Percentiles rank a stretch among this genome's conserved stretches.
These are phyloP conservation scores for Podaxis mareebaensis DNA, from an alignment of 768 basidiomycete genomes.

Conservation along the genomic window DNA sequence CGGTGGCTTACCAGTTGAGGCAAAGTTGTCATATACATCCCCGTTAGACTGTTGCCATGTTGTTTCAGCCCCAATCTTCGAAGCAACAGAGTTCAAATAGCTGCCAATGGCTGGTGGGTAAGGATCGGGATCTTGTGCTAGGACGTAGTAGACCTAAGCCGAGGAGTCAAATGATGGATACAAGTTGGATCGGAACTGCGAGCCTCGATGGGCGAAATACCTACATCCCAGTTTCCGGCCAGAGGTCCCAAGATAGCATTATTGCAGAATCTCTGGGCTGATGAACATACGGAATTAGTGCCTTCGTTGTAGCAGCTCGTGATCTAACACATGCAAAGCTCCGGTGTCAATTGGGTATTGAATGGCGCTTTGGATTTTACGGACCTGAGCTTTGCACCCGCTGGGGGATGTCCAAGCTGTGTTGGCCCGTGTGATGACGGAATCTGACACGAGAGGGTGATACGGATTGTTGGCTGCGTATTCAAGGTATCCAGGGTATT, in stretches of 20 bases:
- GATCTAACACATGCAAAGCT: slow-evolving; percentile 36
- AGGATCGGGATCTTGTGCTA: slow-evolving; percentile 39
- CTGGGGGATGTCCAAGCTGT: slow-evolving; percentile 38
- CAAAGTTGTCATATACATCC: slow-evolving; percentile 48
- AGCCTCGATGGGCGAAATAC: slow-evolving; percentile 9
- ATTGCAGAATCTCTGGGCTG: slow-evolving; percentile 62
- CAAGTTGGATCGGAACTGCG: background rate
- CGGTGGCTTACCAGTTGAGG: slow-evolving; percentile 37
- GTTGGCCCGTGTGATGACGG: slow-evolving; percentile 43
- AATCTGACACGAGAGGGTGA: slow-evolving; percentile 48
- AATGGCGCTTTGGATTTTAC: background rate
- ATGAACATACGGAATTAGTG: slow-evolving; percentile 50
- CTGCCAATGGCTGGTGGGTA: slow-evolving; percentile 46
- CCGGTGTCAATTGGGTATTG: background rate
- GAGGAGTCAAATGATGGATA: background rate
- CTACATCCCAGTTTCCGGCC: slow-evolving; percentile 54
- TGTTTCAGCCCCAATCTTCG: slow-evolving; percentile 44
- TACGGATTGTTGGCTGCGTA: slow-evolving; percentile 61
- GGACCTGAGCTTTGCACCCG: slow-evolving; percentile 54
- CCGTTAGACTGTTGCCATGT: slow-evolving; percentile 41
- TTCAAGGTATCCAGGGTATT: slow-evolving; percentile 59
- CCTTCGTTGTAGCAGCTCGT: slow-evolving; percentile 50
- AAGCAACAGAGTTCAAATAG: slow-evolving; percentile 30
- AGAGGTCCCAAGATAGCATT: slow-evolving; percentile 52
- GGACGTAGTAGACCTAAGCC: slow-evolving; percentile 48